These are phyloP conservation scores for Zygosaccharomyces pseudobailii DNA, from an alignment of 1,139 yeast genomes.

Conservation along the genomic window DNA sequence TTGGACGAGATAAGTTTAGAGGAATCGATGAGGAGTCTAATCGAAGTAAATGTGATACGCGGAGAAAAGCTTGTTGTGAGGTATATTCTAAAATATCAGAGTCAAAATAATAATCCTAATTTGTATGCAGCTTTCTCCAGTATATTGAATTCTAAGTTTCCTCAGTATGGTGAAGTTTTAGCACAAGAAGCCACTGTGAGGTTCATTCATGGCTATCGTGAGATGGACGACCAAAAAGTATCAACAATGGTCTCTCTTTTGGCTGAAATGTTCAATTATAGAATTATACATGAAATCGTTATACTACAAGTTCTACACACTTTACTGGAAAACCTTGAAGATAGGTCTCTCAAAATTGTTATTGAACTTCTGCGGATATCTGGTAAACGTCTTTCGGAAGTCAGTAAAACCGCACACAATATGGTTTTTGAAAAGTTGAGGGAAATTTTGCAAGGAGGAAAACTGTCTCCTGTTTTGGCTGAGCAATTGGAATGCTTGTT, in stretches of 20 bases:
- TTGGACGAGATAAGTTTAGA: slow-evolving; percentile 9
- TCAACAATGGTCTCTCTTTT: slow-evolving; percentile 46
- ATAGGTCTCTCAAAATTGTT: slow-evolving; percentile 49
- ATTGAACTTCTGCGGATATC: slow-evolving; percentile 40
- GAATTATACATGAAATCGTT: slow-evolving; percentile 59
- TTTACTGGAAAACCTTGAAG: slow-evolving; percentile 49
- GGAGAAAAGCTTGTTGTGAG: slow-evolving; percentile 14
- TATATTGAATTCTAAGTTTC: slow-evolving; percentile 62
- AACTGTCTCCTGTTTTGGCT: slow-evolving; percentile 43
- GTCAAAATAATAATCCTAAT: slow-evolving; percentile 18
- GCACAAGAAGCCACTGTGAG: slow-evolving; percentile 51
- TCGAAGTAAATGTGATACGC: slow-evolving; percentile 19
- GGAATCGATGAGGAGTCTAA: slow-evolving; percentile 10
- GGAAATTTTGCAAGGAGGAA: slow-evolving; percentile 53
- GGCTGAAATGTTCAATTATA: slow-evolving; percentile 60
- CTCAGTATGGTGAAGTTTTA: slow-evolving; percentile 61
- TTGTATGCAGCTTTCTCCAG: slow-evolving; percentile 57
- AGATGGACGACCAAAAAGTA: slow-evolving; percentile 45
- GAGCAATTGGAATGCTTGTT: slow-evolving; percentile 51
- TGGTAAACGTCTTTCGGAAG: slow-evolving; percentile 44
- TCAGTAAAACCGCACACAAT: slow-evolving; percentile 42
- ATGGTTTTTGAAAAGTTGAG: slow-evolving; percentile 61
- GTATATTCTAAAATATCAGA: slow-evolving; percentile 10
- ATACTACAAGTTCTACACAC: slow-evolving; percentile 60
- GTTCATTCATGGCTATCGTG: slow-evolving; percentile 52